Percentiles rank a stretch among this genome's conserved stretches.
These are phyloP conservation scores for Spergularia marina DNA, from an alignment of 148 eudicot genomes.

Conservation along the genomic window DNA sequence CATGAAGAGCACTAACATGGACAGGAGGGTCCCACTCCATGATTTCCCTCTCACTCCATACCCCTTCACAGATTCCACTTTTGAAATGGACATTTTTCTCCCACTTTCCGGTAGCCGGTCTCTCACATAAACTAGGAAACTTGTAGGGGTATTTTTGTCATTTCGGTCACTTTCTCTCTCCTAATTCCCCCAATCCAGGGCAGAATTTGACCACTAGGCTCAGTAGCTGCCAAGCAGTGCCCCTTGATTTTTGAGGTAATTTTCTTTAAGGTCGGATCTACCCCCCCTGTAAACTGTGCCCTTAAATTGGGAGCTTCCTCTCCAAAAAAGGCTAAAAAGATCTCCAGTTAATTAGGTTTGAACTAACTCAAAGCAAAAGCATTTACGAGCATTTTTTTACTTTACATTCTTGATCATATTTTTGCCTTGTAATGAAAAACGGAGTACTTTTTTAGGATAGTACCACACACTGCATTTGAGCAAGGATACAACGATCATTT, in stretches of 20 bases:
- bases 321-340: too few relatives aligned
- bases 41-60: neutral
- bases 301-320: too few relatives aligned
- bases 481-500: too few relatives aligned
- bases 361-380: too few relatives aligned
- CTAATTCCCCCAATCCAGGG: constrained; percentile 6
- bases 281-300: neutral
- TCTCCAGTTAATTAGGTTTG: too few relatives aligned
- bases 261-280: neutral
- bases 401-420: too few relatives aligned
- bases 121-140: too few relatives aligned
- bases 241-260: constrained; percentile 6
- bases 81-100: neutral
- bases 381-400: too few relatives aligned
- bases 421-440: too few relatives aligned
- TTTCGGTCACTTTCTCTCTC: neutral
- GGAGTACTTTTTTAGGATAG: too few relatives aligned
- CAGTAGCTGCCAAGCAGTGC: neutral
- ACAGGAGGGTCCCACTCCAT: constrained; percentile 4
- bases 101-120: neutral
- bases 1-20: constrained; percentile 14
- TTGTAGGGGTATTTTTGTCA: constrained; percentile 4
- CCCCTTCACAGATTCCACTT: too few relatives aligned
- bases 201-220: constrained; percentile 3
- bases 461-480: too few relatives aligned